phyloP scores from a whole-genome alignment of 306 rosid species.

The Astragalus glycyphyllos region DNA sequence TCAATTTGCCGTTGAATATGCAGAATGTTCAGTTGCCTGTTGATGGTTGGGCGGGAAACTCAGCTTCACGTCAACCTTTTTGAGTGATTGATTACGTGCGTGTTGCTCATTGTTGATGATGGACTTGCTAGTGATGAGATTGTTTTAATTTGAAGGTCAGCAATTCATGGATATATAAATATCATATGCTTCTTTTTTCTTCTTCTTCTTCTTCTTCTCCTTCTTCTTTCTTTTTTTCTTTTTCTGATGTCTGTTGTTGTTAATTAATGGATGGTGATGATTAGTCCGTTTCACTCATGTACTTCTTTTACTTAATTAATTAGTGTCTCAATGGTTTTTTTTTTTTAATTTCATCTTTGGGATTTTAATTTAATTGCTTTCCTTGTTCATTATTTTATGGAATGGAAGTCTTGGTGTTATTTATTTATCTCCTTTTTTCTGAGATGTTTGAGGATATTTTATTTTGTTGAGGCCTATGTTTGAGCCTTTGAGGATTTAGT shows the following conservation, averaged over 20 bases:
- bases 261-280: conserved; percentile 33
- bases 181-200: conserved; percentile 24
- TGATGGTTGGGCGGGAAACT: conserved; percentile 65
- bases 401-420: conserved; percentile 14
- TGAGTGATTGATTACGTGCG: conserved; percentile 23
- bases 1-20: conserved; percentile 89
- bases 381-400: conserved; percentile 38
- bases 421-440: neutral
- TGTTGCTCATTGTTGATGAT: neutral
- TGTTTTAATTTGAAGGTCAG: conserved; percentile 60
- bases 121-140: neutral
- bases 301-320: conserved; percentile 26
- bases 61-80: conserved; percentile 55
- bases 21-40: conserved; percentile 83
- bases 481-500: conserved; percentile 46
- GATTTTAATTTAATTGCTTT: conserved; percentile 18
- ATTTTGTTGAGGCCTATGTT: too few species aligned
- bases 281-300: conserved; percentile 32
- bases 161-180: conserved; percentile 44
- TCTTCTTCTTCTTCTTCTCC: neutral
- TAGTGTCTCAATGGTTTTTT: conserved; percentile 44
- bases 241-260: conserved; percentile 30
- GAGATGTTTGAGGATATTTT: neutral
- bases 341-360: conserved; percentile 38
- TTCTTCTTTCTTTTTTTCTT: neutral